Conservation (phyloP, 2,329 filamentous ascomycete species). For the Myriosclerotinia duriaeana region DNA sequence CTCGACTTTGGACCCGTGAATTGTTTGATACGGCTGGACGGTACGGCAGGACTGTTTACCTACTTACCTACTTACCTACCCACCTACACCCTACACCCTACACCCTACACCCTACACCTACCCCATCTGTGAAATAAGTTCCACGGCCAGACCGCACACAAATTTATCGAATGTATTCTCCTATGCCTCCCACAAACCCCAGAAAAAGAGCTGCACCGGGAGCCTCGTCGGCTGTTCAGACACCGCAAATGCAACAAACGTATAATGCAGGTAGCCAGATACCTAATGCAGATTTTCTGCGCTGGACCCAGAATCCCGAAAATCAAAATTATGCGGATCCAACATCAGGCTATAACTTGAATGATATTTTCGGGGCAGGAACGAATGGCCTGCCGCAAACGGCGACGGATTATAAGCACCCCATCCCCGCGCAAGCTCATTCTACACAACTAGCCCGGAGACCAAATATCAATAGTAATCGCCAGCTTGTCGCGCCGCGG, state of each 20-base stretch:
- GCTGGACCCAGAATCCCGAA: slow-evolving; percentile 50
- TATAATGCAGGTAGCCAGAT: slow-evolving; percentile 47
- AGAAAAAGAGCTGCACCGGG: slow-evolving; percentile 76
- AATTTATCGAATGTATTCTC: slow-evolving; percentile 29
- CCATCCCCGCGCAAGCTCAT: slow-evolving; percentile 30
- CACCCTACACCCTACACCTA: neutral
- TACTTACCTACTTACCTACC: neutral
- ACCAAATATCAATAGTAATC: slow-evolving; percentile 33
- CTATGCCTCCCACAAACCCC: slow-evolving; percentile 48
- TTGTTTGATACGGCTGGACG: slow-evolving; percentile 3
- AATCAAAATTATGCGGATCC: slow-evolving; percentile 41
- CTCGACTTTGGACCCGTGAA: slow-evolving; percentile 31
- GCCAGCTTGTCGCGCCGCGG: slow-evolving; percentile 38
- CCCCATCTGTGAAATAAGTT: neutral
- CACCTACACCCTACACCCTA: neutral
- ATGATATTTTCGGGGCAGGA: slow-evolving; percentile 27
- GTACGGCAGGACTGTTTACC: slow-evolving; percentile 10
- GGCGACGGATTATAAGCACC: slow-evolving; percentile 30
- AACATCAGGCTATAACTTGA: slow-evolving; percentile 36
- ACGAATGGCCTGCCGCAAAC: slow-evolving; percentile 31
- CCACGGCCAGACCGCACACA: neutral
- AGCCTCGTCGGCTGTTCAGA: slow-evolving; percentile 60
- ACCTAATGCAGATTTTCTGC: slow-evolving; percentile 53
- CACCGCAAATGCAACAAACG: slow-evolving; percentile 52
- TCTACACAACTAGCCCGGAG: slow-evolving; percentile 41